Evolutionary conservation across 306 rosid species (phyloP).

Genomic region (Begonia fuchsioides): DNA sequence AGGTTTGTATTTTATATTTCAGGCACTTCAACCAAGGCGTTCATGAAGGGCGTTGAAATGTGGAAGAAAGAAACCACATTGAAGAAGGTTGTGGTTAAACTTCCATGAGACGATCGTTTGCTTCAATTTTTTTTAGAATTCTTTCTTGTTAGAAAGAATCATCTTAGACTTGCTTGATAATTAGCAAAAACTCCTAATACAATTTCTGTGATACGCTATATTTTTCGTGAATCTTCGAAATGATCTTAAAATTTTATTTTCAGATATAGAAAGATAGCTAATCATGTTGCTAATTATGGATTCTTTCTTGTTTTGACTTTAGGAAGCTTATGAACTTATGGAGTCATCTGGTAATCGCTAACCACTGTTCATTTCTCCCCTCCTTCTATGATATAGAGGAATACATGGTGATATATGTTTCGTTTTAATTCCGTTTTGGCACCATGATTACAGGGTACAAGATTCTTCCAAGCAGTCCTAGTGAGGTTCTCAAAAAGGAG

Average conservation of each 20-base stretch:
- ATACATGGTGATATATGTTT: slow-evolving; percentile 1
- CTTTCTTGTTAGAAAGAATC: too few relatives aligned
- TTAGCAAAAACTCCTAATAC: too few relatives aligned
- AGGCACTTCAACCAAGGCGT: slow-evolving; percentile 86
- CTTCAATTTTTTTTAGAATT: too few relatives aligned
- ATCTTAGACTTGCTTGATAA: too few relatives aligned
- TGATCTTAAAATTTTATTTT: too few relatives aligned
- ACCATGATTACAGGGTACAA: slow-evolving; percentile 36
- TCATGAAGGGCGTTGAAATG: slow-evolving; percentile 68
- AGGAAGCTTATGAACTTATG: slow-evolving; percentile 51
- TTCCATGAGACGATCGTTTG: too few relatives aligned
- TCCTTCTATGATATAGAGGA: neutral
- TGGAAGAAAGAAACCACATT: slow-evolving; percentile 89
- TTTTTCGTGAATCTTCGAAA: too few relatives aligned
- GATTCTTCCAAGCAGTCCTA: slow-evolving; percentile 60
- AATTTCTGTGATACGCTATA: too few relatives aligned
- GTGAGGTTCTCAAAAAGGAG: slow-evolving; percentile 12
- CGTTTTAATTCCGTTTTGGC: too few relatives aligned
- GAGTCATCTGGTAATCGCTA: slow-evolving; percentile 31
- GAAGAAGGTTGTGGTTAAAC: slow-evolving; percentile 33
- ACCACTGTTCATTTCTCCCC: neutral
- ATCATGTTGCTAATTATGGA: slow-evolving; percentile 17
- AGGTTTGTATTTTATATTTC: neutral
- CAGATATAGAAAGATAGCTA: too few relatives aligned
- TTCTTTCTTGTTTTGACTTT: slow-evolving; percentile 12